Evolutionary conservation across 495 filamentous ascomycete species (phyloP).

Genomic region (Eremomyces bilateralis): DNA sequence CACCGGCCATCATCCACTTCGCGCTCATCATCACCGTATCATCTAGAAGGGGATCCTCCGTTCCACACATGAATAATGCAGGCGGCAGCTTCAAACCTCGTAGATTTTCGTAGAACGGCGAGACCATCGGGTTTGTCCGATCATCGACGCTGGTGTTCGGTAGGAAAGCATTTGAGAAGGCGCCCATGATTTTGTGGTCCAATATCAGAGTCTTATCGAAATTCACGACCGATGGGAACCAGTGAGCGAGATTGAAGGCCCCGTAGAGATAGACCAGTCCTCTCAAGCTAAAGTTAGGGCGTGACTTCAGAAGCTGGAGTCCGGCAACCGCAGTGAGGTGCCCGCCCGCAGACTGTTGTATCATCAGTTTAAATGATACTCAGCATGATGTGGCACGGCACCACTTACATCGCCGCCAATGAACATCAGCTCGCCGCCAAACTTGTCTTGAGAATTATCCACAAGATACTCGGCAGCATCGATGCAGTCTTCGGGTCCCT

Average conservation of each 20-base stretch:
- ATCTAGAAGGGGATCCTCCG: slow-evolving; percentile 31
- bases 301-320: slow-evolving; percentile 23
- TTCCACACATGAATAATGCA: slow-evolving; percentile 30
- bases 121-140: slow-evolving; percentile 15
- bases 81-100: slow-evolving; percentile 23
- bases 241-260: slow-evolving; percentile 22
- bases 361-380: not conserved
- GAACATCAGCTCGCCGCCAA: slow-evolving; percentile 22
- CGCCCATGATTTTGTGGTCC: slow-evolving; percentile 18
- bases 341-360: slow-evolving; percentile 23
- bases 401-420: slow-evolving; percentile 18
- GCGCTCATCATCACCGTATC: slow-evolving; percentile 31
- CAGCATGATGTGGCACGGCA: not conserved
- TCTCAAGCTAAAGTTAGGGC: slow-evolving; percentile 18
- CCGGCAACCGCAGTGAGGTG: slow-evolving; percentile 24
- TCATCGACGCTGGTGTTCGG: slow-evolving; percentile 20
- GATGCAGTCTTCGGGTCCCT: slow-evolving; percentile 28
- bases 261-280: slow-evolving; percentile 27
- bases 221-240: slow-evolving; percentile 16
- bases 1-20: slow-evolving; percentile 29
- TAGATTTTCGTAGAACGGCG: slow-evolving; percentile 22
- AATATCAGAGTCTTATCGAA: slow-evolving; percentile 20
- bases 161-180: slow-evolving; percentile 23
- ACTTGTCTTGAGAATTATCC: slow-evolving; percentile 22
- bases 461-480: slow-evolving; percentile 31